Evolutionary conservation across 2,329 filamentous ascomycete species (phyloP), one percentile per base, ranked within the genome.

Genomic region (Colletotrichum chrysophilum): DNA sequence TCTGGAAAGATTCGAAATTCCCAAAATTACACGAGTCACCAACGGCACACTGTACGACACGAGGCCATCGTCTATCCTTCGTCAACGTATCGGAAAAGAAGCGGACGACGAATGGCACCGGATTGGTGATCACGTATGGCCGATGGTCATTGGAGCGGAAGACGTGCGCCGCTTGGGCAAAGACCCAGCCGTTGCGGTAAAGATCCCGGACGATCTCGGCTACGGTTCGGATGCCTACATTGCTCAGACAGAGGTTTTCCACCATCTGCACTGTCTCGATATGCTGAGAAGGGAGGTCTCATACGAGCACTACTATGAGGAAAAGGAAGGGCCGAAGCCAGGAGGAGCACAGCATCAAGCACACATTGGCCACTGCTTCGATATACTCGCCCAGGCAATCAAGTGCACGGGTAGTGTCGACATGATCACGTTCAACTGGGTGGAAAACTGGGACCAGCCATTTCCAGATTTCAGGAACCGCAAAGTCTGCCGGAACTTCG

Each of bases 221-320:
- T 75, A 81, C 56, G 84, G 83, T 2, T 30, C 75, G 21, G 80
- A 84, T 36, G 81, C 80, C 5, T 84, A 84, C 73, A 80, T 83
- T 66, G 82, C 78, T 4, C 78, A 81, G 60, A 71, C 86, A 3
- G 84, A 87, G 18, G 71, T 84, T 4, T 85, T 85, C 71, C 84
- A 86, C 68, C 81, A 85, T 61, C 78, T 85, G 2, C 84, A 86
- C 71, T 85, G 84, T 76, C 80, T 85, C 66, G 83, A 85, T 66
- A 76, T 82, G 3, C 78, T 86, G 3, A 80, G 84, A 9, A 36
- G 64, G 10, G 62, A 76, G 24, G 24, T 69, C 3, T 73, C 66
- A n/a, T 70, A 70, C 12, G 55, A 56, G 52, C 71, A 77, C 38
- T 77, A 68, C 16, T 72, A 62, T 13, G 30, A 72, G 36, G 26